These are phyloP conservation scores for Acacia concinna DNA, from an alignment of 331 rosid species.

Conservation along the genomic window DNA sequence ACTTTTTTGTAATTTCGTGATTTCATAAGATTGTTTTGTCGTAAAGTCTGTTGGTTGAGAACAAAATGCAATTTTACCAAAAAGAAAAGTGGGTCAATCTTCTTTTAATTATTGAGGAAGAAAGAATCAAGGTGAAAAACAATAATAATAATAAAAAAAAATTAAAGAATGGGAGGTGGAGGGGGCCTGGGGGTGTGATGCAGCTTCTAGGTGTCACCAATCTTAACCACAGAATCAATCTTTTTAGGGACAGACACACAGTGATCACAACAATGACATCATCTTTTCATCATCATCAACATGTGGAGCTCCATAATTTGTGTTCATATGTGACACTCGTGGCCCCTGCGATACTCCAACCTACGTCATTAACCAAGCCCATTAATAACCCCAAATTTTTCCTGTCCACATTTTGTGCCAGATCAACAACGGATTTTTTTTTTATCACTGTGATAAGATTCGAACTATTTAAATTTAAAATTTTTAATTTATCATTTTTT, in stretches of 20 bases:
- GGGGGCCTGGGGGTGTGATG: not conserved
- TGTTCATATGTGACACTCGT: slow-evolving; percentile 8
- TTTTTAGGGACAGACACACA: not conserved
- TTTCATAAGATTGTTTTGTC: too few relatives aligned
- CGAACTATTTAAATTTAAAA: too few relatives aligned
- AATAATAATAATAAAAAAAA: too few relatives aligned
- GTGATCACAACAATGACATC: not conserved
- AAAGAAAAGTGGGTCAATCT: not conserved
- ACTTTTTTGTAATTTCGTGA: too few relatives aligned
- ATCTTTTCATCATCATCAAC: slow-evolving; percentile 1
- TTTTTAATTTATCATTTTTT: too few relatives aligned
- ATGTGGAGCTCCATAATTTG: slow-evolving; percentile 23
- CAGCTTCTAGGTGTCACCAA: slow-evolving; percentile 43
- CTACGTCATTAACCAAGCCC: too few relatives aligned
- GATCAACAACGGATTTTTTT: too few relatives aligned
- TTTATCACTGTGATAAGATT: too few relatives aligned
- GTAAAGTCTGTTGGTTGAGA: too few relatives aligned
- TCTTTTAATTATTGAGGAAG: not conserved
- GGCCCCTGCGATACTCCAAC: too few relatives aligned
- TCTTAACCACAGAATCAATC: slow-evolving; percentile 11
- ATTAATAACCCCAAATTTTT: not conserved
- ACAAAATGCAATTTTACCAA: too few relatives aligned
- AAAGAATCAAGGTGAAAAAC: not conserved
- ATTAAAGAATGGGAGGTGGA: not conserved
- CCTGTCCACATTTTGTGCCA: too few relatives aligned